Percentiles rank a stretch among this genome's conserved stretches.
phyloP scores from a whole-genome alignment of 441 rosid species.

The Brassica balearica region DNA sequence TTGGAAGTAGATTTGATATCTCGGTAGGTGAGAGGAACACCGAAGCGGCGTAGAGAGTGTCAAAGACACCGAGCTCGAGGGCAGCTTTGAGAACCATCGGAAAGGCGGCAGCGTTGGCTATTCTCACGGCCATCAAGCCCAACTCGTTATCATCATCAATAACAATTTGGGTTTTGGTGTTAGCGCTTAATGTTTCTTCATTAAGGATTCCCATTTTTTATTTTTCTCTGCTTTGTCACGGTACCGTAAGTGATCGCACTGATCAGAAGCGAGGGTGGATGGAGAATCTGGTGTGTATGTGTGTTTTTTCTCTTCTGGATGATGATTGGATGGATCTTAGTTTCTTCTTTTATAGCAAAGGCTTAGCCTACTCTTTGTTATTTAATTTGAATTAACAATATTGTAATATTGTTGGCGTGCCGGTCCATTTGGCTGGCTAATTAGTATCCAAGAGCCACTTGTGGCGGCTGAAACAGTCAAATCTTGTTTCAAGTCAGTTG shows the following conservation, averaged over 20 bases:
- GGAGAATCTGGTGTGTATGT: background rate
- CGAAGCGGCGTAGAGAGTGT: constrained; percentile 29
- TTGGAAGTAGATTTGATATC: constrained; percentile 36
- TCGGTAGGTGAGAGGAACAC: constrained; percentile 36
- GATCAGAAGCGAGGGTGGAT: background rate
- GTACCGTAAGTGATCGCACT: background rate
- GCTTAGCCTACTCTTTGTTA: background rate
- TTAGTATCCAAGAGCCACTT: constrained; percentile 13
- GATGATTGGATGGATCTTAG: background rate
- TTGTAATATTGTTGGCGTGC: background rate
- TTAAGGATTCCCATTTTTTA: constrained; percentile 23
- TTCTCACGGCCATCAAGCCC: constrained; percentile 23
- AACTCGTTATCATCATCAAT: constrained; percentile 25
- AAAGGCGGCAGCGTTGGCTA: constrained; percentile 34
- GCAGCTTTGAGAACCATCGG: constrained; percentile 47
- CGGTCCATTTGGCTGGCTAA: constrained; percentile 3
- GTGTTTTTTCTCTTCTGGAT: background rate
- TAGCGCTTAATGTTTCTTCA: constrained; percentile 22
- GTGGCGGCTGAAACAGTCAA: constrained; percentile 4
- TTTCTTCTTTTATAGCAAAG: constrained; percentile 15
- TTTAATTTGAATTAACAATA: background rate
- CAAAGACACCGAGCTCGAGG: constrained; percentile 41
- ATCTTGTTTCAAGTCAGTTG: background rate
- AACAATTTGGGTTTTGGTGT: constrained; percentile 3
- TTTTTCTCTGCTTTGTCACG: background rate